Evolutionary conservation across 495 filamentous ascomycete species (phyloP).

Genomic region (Trichoderma reesei): DNA sequence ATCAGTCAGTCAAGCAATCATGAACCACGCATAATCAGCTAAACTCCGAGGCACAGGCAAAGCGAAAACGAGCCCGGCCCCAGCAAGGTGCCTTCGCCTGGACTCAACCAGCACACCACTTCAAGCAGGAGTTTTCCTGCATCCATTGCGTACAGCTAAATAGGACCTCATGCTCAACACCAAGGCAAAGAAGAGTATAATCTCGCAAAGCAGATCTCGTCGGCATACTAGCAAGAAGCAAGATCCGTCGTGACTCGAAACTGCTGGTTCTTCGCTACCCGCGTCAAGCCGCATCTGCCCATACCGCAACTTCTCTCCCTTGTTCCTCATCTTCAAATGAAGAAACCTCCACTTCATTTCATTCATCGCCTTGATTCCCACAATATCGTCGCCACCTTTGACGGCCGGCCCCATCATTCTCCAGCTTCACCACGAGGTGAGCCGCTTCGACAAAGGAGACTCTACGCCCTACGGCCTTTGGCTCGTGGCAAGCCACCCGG

Average conservation of each 20-base stretch:
- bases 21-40: background rate
- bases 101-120: too few relatives aligned
- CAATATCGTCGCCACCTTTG: background rate
- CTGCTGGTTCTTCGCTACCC: background rate
- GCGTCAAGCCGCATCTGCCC: background rate
- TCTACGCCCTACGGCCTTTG: background rate
- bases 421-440: background rate
- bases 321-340: background rate
- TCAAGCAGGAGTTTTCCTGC: too few relatives aligned
- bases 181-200: background rate
- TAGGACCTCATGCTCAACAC: too few relatives aligned
- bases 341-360: background rate
- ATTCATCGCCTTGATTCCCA: background rate
- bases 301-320: background rate
- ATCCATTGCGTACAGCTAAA: too few relatives aligned
- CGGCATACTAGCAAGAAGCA: too few relatives aligned
- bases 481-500: constrained; percentile 2
- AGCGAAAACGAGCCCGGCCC: too few relatives aligned
- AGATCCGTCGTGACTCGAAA: background rate
- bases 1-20: background rate
- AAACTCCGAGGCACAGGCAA: too few relatives aligned
- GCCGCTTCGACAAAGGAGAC: background rate
- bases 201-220: too few relatives aligned
- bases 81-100: too few relatives aligned
- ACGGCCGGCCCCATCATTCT: background rate